A percentile compares a stretch with the other conserved stretches of the same genome.
Conservation (phyloP, 768 basidiomycete species). For the Tylopilus cervinicoccineus region DNA sequence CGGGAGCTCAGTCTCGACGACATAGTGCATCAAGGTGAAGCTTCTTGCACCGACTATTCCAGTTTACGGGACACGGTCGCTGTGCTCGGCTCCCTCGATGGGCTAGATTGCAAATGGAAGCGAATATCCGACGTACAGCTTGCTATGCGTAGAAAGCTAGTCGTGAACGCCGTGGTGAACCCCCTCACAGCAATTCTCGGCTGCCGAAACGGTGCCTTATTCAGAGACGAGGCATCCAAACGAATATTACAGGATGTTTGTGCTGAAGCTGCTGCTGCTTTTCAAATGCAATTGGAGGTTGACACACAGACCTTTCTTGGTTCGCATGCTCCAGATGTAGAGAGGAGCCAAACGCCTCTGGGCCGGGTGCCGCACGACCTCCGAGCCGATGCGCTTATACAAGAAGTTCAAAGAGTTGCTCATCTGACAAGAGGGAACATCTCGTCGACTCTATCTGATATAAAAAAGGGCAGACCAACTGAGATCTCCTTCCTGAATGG, state of each 20-base stretch:
- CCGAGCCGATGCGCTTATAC: conserved; percentile 40
- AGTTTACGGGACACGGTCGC: conserved; percentile 68
- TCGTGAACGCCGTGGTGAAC: conserved; percentile 78
- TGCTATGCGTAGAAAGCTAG: conserved; percentile 74
- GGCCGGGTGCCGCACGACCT: conserved; percentile 47
- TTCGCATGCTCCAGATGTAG: conserved; percentile 23
- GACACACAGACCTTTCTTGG: conserved; percentile 30
- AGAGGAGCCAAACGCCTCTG: conserved; percentile 24
- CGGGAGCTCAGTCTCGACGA: conserved; percentile 49
- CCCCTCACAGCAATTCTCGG: conserved; percentile 80
- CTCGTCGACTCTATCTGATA: conserved; percentile 78
- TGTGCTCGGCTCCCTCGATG: conserved; percentile 51
- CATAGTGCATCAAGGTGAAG: conserved; percentile 40
- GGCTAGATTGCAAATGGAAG: conserved; percentile 59
- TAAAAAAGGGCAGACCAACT: conserved; percentile 56
- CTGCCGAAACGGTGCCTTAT: conserved; percentile 75
- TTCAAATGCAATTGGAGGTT: conserved; percentile 46
- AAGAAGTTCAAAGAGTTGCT: conserved; percentile 58
- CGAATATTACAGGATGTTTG: conserved; percentile 55
- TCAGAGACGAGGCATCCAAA: conserved; percentile 40
- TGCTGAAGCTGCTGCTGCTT: conserved; percentile 64
- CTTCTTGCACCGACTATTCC: conserved; percentile 43
- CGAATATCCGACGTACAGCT: conserved; percentile 65
- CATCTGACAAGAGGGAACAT: conserved; percentile 58
- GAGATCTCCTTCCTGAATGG: conserved; percentile 86